phyloP scores from a whole-genome alignment of 176 grass and related monocot genomes.

The Zea luxurians region DNA sequence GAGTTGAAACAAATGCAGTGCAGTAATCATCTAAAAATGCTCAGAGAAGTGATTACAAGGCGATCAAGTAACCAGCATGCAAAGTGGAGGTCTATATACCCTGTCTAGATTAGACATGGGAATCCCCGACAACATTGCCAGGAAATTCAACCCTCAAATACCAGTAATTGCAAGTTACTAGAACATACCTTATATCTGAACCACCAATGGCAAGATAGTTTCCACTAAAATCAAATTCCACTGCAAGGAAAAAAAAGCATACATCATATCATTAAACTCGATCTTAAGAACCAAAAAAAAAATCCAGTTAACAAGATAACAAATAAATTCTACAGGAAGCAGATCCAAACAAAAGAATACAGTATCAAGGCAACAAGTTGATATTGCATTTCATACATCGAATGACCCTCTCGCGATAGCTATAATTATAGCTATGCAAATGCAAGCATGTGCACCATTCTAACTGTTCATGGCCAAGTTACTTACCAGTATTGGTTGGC shows the following conservation, averaged over 20 bases:
- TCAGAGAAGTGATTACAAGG: neutral
- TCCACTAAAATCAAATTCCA: constrained; percentile 88
- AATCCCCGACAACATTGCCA: neutral
- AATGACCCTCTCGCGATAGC: too few species aligned
- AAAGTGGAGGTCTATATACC: neutral
- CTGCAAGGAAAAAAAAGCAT: constrained; percentile 41
- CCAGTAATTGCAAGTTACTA: neutral
- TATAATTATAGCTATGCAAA: too few species aligned
- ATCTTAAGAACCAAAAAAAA: neutral
- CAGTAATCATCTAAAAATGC: neutral
- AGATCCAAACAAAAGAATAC: neutral
- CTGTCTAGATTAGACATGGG: neutral
- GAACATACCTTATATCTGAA: constrained; percentile 77
- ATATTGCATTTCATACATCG: too few species aligned
- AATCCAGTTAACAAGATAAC: neutral
- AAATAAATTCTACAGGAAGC: constrained; percentile 13
- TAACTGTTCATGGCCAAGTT: too few species aligned
- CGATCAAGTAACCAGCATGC: neutral
- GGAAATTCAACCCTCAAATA: neutral
- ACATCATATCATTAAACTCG: constrained; percentile 8
- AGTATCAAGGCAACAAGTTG: too few species aligned
- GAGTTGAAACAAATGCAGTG: neutral
- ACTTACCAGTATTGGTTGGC: too few species aligned
- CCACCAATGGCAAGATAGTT: constrained; percentile 93
- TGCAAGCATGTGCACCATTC: too few species aligned